These are phyloP conservation scores for Cubamyces sp. DNA, from an alignment of 768 basidiomycete species.

Conservation along the genomic window DNA sequence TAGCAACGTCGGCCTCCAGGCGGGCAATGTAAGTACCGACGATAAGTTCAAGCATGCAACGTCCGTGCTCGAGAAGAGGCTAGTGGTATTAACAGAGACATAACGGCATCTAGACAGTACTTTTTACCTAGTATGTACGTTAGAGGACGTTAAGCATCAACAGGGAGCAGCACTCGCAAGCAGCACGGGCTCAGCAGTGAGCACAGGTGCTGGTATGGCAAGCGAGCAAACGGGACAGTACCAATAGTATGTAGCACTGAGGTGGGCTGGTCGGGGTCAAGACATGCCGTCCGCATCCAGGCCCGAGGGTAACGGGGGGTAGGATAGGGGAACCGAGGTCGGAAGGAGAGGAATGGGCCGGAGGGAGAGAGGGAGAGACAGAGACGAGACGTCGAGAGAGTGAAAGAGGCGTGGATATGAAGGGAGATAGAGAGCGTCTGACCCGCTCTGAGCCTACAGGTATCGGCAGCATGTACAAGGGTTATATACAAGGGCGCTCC, in stretches of 20 bases:
- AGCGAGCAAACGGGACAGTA: no score
- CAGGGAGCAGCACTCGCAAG: not conserved
- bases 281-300: no score
- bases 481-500: conserved; percentile 1
- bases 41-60: no score
- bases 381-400: no score
- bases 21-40: no score
- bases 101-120: conserved; percentile 6
- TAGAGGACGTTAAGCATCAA: not conserved
- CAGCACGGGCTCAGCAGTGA: no score
- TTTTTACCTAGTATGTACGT: conserved; percentile 15
- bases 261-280: no score
- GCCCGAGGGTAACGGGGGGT: no score
- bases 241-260: no score
- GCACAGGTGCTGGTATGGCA: no score
- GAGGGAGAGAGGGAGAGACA: not conserved
- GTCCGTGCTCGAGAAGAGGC: no score
- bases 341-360: not conserved
- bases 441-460: not conserved
- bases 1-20: no score
- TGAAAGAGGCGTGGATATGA: not conserved
- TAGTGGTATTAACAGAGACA: conserved; percentile 12
- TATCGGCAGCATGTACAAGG: conserved; percentile 1
- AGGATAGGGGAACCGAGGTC: not conserved
- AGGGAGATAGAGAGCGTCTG: not conserved